Evolutionary conservation across 2,329 filamentous ascomycete genomes (phyloP), one percentile per base, ranked within the genome.

Genomic region (Sporothrix brasiliensis): DNA sequence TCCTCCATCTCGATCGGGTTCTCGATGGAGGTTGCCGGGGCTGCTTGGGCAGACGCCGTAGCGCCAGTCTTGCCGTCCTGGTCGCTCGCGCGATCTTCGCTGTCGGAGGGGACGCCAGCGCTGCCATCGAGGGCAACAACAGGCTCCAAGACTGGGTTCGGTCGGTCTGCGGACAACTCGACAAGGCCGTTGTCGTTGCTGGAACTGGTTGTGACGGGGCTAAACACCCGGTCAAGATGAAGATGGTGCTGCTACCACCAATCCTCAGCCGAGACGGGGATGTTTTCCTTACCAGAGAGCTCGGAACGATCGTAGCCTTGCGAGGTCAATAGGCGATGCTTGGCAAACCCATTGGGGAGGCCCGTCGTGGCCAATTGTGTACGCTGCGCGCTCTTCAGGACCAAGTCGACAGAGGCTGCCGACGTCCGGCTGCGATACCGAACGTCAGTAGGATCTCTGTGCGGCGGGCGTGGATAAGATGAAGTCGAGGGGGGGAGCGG

Each of bases 221-320:
- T 65, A 49, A 65, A 47, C 60, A 19, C 21, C 49, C 60, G 30
- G 19, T 54, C 50, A 6, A 56, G 50, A 27, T 24, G 50, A 34
- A 56, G 30, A 52, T 56, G 65, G 50, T 56, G 30, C 49, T 54
- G 65, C 65, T 54, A 56, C 65, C 65, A 67, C 65, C 65, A 56
- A 13, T 34, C 47, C 9, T 27, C 27, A 30, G 19, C 24, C 56
- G 34, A 34, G 21, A 21, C 60, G 60, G 44, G 24, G 56, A 60
- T 14, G 60, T 5, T 50, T 49, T 49, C 60, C 60, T 65, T 65
- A 65, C 60, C 60, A 65, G 60, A 27, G 21, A 14, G 41, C 41
- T 19, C 24, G 10, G 60, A 27, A 47, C 41, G 14, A 21, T 27
- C 60, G 41, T 65, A 47, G 24, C 41, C 60, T 16, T 49, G 60